Evolutionary conservation across 2,329 filamentous ascomycete genomes (phyloP), one percentile per base, ranked within the genome.

Genomic region (Colletotrichum karsti): DNA sequence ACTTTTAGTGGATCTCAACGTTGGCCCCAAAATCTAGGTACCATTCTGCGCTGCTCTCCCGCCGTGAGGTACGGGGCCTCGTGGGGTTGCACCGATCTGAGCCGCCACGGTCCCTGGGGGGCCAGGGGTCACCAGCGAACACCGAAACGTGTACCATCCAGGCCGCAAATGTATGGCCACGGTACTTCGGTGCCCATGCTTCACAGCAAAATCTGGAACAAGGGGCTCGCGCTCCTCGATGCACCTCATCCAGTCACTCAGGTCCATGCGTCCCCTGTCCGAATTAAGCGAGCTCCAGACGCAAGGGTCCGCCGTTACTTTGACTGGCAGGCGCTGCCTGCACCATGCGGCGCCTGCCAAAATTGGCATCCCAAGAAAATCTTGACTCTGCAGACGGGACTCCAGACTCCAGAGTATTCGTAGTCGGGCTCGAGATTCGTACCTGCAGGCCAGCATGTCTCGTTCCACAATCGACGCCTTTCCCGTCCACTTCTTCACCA

Each of bases 231-330:
- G 26, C 53, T 42, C 41, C 26, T 53, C 65, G 63, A 70, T 66
- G 67, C 61, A 63, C 60, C 69, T 72, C 71, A 69, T 71, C 71
- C 71, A 72, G 63, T 72, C 42, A 60, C 59, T 60, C 69, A 54
- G 37, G 58, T 50, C 63, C 67, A 58, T 53, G 61, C 65, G 58
- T 41, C 44, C 63, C 61, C 56, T 61, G 35, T 51, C 37, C 28
- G 37, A 50, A 46, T 20, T 59, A 64, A 55, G 68, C 68, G 65
- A 69, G 48, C 58, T 57, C 54, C 65, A 70, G 55, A 58, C 30
- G 33, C 68, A 60, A 68, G 65, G 65, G 46, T 59, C 48, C 60
- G 7, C 65, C 18, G 46, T 65, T 20, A 67, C 51, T 18, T 63
- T 37, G 57, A 69, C 58, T 69, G 64, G 58, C 59, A 60, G 22